Percentiles rank a stretch among this genome's conserved stretches.
Conservation (phyloP, 805 yeast species). For the Saccharomycopsis vini region DNA sequence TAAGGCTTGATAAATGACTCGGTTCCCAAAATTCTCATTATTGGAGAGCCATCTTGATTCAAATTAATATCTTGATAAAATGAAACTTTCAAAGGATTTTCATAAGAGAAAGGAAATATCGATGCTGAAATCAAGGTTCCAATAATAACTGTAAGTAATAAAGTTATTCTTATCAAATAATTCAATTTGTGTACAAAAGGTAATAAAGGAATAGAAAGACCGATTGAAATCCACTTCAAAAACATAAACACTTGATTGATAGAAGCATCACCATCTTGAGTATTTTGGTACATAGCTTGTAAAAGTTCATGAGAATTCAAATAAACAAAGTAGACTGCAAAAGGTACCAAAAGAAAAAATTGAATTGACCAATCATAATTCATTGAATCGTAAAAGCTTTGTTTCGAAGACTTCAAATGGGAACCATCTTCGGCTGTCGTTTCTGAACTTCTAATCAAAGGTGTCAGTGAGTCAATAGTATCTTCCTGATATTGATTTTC, state of each 20-base stretch:
- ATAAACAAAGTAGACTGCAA: conserved; percentile 46
- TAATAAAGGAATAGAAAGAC: conserved; percentile 41
- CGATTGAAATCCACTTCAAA: conserved; percentile 28
- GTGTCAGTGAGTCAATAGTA: conserved; percentile 2
- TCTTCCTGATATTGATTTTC: conserved; percentile 17
- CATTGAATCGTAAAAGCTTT: conserved; percentile 28
- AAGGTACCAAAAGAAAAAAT: conserved; percentile 58
- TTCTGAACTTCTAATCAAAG: conserved; percentile 1
- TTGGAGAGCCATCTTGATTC: conserved; percentile 25
- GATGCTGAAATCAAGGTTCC: conserved; percentile 33
- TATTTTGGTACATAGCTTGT: conserved; percentile 60
- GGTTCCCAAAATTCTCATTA: conserved; percentile 43
- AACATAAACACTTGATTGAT: conserved; percentile 32
- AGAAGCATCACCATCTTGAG: conserved; percentile 51
- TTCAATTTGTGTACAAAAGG: conserved; percentile 68
- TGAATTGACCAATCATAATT: conserved; percentile 80
- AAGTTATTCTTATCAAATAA: conserved; percentile 34
- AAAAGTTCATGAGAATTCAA: conserved; percentile 44
- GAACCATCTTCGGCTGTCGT: not conserved
- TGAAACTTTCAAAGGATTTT: conserved; percentile 62
- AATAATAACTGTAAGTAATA: conserved; percentile 31
- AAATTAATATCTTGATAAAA: conserved; percentile 57
- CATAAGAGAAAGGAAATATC: conserved; percentile 48
- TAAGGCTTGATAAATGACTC: conserved; percentile 38
- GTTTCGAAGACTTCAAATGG: not conserved